phyloP scores from a whole-genome alignment of 2,329 filamentous ascomycete genomes.

The Aureobasidium sp. region DNA sequence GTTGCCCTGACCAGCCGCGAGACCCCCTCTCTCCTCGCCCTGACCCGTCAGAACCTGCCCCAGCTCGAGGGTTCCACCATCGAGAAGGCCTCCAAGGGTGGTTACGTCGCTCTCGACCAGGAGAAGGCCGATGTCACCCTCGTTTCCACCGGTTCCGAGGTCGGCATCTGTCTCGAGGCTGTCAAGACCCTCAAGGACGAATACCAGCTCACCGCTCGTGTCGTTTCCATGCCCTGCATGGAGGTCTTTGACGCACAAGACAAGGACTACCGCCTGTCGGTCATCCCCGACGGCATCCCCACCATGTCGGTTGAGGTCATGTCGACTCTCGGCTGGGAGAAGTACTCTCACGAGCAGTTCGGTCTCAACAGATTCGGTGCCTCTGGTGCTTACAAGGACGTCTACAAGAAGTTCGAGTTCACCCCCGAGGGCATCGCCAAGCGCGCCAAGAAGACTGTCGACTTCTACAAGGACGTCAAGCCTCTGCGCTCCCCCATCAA shows the following conservation, averaged over 20 bases:
- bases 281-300: slow-evolving; percentile 90
- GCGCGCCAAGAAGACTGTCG: slow-evolving; percentile 81
- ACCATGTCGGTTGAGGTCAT: slow-evolving; percentile 92
- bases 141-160: slow-evolving; percentile 92
- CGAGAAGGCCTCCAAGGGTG: slow-evolving; percentile 86
- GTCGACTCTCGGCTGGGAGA: slow-evolving; percentile 96
- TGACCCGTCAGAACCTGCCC: slow-evolving; percentile 96
- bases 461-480: slow-evolving; percentile 97
- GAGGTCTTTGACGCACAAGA: slow-evolving; percentile 91
- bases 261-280: slow-evolving; percentile 90
- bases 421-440: slow-evolving; percentile 94
- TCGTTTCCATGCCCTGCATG: slow-evolving; percentile 93
- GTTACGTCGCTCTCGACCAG: slow-evolving; percentile 80
- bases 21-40: slow-evolving; percentile 86
- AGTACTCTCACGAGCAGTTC: slow-evolving; percentile 99
- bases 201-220: slow-evolving; percentile 75
- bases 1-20: slow-evolving; percentile 79
- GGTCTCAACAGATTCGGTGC: slow-evolving; percentile 98
- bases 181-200: slow-evolving; percentile 86
- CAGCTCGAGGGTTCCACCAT: slow-evolving; percentile 92
- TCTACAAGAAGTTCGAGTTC: slow-evolving; percentile 99
- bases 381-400: slow-evolving; percentile 92
- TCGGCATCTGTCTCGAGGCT: slow-evolving; percentile 85
- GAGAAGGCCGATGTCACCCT: slow-evolving; percentile 79
- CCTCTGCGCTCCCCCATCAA: slow-evolving; percentile 84